A percentile compares a stretch with the other conserved stretches of the same genome.
These are phyloP conservation scores for Zygoascus biomembranicola DNA, from an alignment of 805 yeast genomes.

Conservation along the genomic window DNA sequence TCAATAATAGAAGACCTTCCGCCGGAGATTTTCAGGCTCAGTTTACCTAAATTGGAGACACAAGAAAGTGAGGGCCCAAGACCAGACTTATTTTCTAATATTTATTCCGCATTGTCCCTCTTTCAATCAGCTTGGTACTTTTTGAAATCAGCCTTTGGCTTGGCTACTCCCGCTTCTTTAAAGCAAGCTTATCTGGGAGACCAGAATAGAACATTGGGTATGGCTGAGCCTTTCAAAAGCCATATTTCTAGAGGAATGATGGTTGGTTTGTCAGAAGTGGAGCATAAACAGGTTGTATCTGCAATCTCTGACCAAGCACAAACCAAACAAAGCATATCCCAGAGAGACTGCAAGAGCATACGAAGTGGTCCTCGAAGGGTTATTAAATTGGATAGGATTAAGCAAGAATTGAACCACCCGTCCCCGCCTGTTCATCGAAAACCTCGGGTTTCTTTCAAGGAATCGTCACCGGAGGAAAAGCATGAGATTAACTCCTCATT, in stretches of 20 bases:
- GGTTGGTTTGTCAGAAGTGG: not conserved
- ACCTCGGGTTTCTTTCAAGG: not conserved
- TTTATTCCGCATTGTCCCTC: not conserved
- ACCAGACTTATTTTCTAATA: not conserved
- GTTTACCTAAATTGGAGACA: constrained; percentile 5
- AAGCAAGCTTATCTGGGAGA: not conserved
- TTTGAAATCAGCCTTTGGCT: not conserved
- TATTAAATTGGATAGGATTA: not conserved
- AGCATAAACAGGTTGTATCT: not conserved
- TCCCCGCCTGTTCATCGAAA: not conserved
- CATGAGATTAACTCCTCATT: not conserved
- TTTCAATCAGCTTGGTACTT: not conserved
- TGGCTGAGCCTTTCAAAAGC: not conserved
- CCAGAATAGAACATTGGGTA: not conserved
- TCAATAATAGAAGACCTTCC: constrained; percentile 30
- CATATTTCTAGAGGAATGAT: not conserved
- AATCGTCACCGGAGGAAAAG: not conserved
- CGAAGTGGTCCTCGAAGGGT: not conserved
- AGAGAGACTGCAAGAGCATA: not conserved
- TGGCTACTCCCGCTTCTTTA: not conserved
- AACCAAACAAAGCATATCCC: not conserved
- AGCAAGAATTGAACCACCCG: not conserved
- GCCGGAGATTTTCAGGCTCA: constrained; percentile 24
- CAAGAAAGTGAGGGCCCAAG: not conserved
- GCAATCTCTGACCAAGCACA: not conserved